Conservation (phyloP, 2,329 filamentous ascomycete species). For the Fusarium sterilihyphosum region DNA sequence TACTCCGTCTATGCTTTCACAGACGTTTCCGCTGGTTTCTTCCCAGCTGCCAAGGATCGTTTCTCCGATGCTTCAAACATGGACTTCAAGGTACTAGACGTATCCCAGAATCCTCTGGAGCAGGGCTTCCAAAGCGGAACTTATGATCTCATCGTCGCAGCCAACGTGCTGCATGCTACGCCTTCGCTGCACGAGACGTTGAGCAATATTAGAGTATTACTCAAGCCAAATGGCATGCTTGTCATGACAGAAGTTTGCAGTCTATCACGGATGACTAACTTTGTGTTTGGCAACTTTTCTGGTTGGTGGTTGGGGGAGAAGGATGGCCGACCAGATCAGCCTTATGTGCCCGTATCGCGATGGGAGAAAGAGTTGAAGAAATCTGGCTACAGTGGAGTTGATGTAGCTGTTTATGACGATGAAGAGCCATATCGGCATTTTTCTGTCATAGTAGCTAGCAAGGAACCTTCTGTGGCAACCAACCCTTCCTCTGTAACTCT, state of each 20-base stretch:
- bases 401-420: conserved; percentile 1
- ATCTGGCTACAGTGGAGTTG: background rate
- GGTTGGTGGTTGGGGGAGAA: conserved; percentile 45
- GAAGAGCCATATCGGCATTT: conserved; percentile 9
- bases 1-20: conserved; percentile 51
- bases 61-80: conserved; percentile 16
- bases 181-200: conserved; percentile 37
- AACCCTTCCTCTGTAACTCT: background rate
- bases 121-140: conserved; percentile 31
- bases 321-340: conserved; percentile 3
- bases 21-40: conserved; percentile 51
- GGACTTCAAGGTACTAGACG: conserved; percentile 42
- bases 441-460: conserved; percentile 5
- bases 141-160: conserved; percentile 44
- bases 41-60: conserved; percentile 38
- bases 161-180: conserved; percentile 46
- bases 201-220: conserved; percentile 21
- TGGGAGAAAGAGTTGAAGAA: conserved; percentile 9
- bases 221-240: conserved; percentile 45
- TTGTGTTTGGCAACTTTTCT: conserved; percentile 45
- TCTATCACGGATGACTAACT: background rate
- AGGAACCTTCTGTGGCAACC: background rate
- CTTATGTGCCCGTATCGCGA: conserved; percentile 7
- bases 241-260: conserved; percentile 41
- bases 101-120: conserved; percentile 3